Base-by-base conservation (phyloP, 176 grass and related monocot species). In the Bothriochloa decipiens region DNA sequence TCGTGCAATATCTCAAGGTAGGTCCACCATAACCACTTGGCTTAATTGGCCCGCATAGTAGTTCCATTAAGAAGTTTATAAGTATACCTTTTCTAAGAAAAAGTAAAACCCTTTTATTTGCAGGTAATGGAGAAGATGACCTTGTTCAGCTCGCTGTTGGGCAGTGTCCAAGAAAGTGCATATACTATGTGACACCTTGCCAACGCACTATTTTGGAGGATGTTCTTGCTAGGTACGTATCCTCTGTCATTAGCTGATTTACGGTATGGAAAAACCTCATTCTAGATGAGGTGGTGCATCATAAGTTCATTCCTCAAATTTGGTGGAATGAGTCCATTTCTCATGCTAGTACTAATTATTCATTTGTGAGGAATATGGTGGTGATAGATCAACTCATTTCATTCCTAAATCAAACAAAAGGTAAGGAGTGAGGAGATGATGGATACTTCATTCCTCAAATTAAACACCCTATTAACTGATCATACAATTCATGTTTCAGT, bases 101-200 rank as follows among this genome's bases (percentile, higher is more conserved):
- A 68, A 29, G 32, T 13, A 39, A 26, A 23, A 61, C n/a, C 11
- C 11, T 76, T 81, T 39, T 86, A 57, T 83, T 58, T 92, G 77
- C 85, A 98, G 93, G 86, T 65, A 62, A 87, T 81, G 83, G 86
- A 83, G 74, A 90, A 28, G 87, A 98, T 85, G 86, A 87, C 70
- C 68, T 60, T 20, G 89, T 98, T 68, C 91, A 92, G 75, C 83
- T 90, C 13, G 91, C 89, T 53, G 93, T 92, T 23, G 85, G 93
- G 28, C 93, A 93, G 65, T 98, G 93, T 78, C 96, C 96, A 60
- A 93, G 93, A 77, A 93, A 87, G 65, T 98, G 96, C 83, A 94
- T 98, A 82, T 80, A 90, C 50, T 98, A 98, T 83, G 96, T 98
- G 78, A 98, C 96, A 4, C 93, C 96, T 72, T 90, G 73, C 76